Evolutionary conservation across 108 stramenopile species (phyloP), one percentile per base, ranked within the genome.

Genomic region (Cyclotella atomus): DNA sequence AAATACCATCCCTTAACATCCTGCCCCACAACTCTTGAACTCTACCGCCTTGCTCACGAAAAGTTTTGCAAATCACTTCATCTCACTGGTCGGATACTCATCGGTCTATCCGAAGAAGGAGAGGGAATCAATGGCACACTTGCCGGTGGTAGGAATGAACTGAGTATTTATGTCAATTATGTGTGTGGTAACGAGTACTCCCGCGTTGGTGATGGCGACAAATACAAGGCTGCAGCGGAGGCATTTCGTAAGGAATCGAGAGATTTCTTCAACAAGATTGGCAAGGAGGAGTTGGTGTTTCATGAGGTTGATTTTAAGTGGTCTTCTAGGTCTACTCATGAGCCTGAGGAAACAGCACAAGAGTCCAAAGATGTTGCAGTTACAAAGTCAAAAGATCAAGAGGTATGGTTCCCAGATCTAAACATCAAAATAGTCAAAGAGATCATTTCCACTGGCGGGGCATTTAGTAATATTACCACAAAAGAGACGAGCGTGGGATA

Each of bases 41-140:
- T 64, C 17, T 89, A 88, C 59, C 86, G 87, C 19, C 35, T 36
- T 7, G 84, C 88, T 17, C 65, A 86, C 50, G 81, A 88, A 53
- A 53, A 65, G n/a, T 71, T 92, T 24, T 91, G 91, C 55, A 53
- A 21, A 17, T 49, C 72, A 2, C 72, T 92, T n/a, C 8, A 80
- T 1, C 53, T 95, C 20, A 84, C 78, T 19, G 94, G 94, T 12
- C 53, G 93, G 33, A 87, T 93, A 29, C 68, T 92, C 19, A 71
- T 95, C 33, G 91, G 90, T 53, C 77, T 89, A 32, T 85, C 81
- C 16, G 65, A 84, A 20, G 59, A 82, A 62, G 70, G 80, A 1
- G 94, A 95, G 66, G 94, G 94, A 3, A 87, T 95, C 64, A 95
- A 95, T 67, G 94, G 94, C 43, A 93, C 91, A 6, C 65, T 95